phyloP scores from a whole-genome alignment of 306 rosid genomes.

The Hippophae tibetana region DNA sequence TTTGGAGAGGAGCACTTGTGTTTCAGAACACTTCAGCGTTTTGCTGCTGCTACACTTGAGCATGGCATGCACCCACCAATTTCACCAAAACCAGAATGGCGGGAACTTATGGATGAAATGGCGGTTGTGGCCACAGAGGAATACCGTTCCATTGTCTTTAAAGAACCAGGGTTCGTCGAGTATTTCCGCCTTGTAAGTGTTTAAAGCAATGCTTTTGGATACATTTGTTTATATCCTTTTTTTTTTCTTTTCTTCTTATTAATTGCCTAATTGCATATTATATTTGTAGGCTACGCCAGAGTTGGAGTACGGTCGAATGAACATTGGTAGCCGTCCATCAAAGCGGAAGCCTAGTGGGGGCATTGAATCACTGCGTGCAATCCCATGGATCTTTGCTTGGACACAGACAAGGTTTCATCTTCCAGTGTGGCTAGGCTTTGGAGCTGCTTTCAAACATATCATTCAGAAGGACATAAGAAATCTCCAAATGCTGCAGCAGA shows the following conservation, averaged over 20 bases:
- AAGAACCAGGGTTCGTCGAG: slow-evolving; percentile 91
- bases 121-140: slow-evolving; percentile 83
- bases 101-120: slow-evolving; percentile 80
- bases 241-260: too few species aligned
- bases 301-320: slow-evolving; percentile 96
- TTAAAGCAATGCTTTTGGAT: slow-evolving; percentile 3
- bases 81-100: slow-evolving; percentile 94
- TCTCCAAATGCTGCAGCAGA: slow-evolving; percentile 69
- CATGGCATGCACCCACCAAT: slow-evolving; percentile 78
- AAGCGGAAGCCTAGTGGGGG: slow-evolving; percentile 98
- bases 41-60: slow-evolving; percentile 86
- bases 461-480: slow-evolving; percentile 62
- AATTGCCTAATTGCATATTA: slow-evolving; percentile 1
- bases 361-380: slow-evolving; percentile 95
- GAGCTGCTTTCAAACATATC: slow-evolving; percentile 56
- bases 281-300: slow-evolving; percentile 82
- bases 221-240: not conserved
- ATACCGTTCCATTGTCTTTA: slow-evolving; percentile 80
- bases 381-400: slow-evolving; percentile 99
- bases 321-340: slow-evolving; percentile 92
- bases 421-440: slow-evolving; percentile 97
- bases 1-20: slow-evolving; percentile 94
- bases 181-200: slow-evolving; percentile 85
- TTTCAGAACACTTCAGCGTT: slow-evolving; percentile 90
- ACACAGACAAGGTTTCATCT: slow-evolving; percentile 97